These are phyloP conservation scores for Talaromyces piceae DNA, from an alignment of 2,329 filamentous ascomycete genomes.

Conservation along the genomic window DNA sequence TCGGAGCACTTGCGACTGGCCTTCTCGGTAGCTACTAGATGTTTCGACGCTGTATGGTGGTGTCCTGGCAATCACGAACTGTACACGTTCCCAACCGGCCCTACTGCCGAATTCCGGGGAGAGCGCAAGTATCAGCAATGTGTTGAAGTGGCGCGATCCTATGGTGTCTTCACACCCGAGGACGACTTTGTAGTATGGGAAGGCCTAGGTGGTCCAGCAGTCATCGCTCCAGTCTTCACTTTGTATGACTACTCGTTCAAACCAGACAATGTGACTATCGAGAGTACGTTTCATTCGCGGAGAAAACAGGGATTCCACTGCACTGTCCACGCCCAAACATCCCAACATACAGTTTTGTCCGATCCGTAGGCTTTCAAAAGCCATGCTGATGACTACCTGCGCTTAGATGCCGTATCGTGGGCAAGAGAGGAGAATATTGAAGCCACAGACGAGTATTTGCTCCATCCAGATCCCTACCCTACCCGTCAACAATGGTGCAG, in stretches of 20 bases:
- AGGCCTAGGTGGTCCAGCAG: constrained; percentile 8
- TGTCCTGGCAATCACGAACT: constrained; percentile 11
- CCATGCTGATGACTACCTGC: constrained; percentile 1
- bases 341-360: background rate
- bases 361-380: background rate
- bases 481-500: constrained; percentile 10
- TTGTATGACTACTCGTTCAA: constrained; percentile 11
- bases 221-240: constrained; percentile 10
- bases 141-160: constrained; percentile 7
- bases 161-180: constrained; percentile 8
- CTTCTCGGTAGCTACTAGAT: constrained; percentile 6
- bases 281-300: constrained; percentile 5
- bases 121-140: constrained; percentile 10
- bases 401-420: constrained; percentile 9
- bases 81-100: constrained; percentile 7
- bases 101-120: constrained; percentile 5
- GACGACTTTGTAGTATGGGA: constrained; percentile 10
- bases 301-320: too few relatives aligned
- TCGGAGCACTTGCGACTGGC: constrained; percentile 8
- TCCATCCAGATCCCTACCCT: constrained; percentile 9
- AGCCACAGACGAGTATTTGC: constrained; percentile 9
- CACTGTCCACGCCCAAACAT: background rate
- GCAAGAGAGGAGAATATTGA: constrained; percentile 10
- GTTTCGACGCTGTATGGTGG: constrained; percentile 11
- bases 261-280: constrained; percentile 4